phyloP scores from a whole-genome alignment of 306 rosid genomes.

The Acacia crassicarpa region DNA sequence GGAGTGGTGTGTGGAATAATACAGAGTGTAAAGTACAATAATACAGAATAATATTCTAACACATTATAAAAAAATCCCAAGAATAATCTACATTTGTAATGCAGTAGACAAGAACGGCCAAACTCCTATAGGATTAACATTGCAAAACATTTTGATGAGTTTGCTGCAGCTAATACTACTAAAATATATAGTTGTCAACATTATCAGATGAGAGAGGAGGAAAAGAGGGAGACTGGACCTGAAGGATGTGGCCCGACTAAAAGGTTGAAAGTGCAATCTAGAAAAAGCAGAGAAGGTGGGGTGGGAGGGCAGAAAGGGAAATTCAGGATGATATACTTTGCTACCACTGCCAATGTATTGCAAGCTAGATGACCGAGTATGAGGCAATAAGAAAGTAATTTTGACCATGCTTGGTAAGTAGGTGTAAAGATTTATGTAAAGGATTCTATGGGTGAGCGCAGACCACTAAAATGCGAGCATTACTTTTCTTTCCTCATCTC shows the following conservation, averaged over 20 bases:
- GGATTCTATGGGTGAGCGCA: background rate
- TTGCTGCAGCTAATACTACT: background rate
- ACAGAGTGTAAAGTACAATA: no score
- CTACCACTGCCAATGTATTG: background rate
- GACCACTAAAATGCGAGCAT: background rate
- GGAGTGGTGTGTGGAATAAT: no score
- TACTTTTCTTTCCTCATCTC: background rate
- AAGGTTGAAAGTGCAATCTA: background rate
- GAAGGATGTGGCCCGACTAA: background rate
- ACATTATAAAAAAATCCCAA: background rate
- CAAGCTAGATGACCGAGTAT: background rate
- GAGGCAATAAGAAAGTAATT: background rate
- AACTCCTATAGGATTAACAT: constrained; percentile 1
- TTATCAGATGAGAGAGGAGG: background rate
- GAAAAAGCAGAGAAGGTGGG: background rate
- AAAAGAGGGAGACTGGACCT: background rate
- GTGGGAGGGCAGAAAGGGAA: background rate
- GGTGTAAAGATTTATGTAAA: background rate
- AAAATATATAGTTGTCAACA: background rate
- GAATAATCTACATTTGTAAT: constrained; percentile 9
- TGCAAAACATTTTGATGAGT: background rate
- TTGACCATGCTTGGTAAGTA: background rate
- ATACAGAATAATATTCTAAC: no score
- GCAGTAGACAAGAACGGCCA: constrained; percentile 6
- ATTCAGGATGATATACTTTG: background rate